A percentile compares a stretch with the other conserved stretches of the same genome.
Conservation (phyloP, 257 asterid species). For the Lantana camara region DNA sequence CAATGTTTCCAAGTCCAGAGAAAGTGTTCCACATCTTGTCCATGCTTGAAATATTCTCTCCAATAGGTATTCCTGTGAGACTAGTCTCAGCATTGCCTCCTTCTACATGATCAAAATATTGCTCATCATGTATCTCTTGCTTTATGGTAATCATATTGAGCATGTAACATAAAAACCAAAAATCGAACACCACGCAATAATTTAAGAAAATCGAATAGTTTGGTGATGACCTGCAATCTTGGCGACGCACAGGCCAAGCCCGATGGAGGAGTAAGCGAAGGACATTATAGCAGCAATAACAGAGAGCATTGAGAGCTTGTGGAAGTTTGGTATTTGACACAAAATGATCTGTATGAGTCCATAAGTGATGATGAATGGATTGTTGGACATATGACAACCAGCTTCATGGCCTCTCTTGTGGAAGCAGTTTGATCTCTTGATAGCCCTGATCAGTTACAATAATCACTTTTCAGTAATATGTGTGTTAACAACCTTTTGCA, state of each 20-base stretch:
- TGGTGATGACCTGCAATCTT: slow-evolving; percentile 55
- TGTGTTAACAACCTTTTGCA: too few species aligned
- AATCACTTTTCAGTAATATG: too few species aligned
- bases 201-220: background rate
- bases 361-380: slow-evolving; percentile 43
- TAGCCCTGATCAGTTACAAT: slow-evolving; percentile 57
- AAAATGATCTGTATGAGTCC: slow-evolving; percentile 54
- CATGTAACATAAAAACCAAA: too few species aligned
- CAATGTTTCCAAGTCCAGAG: slow-evolving; percentile 71
- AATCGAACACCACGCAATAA: too few species aligned
- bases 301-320: slow-evolving; percentile 60
- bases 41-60: slow-evolving; percentile 29
- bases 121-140: too few species aligned
- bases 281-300: slow-evolving; percentile 80
- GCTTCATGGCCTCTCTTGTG: slow-evolving; percentile 50
- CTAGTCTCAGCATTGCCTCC: slow-evolving; percentile 38
- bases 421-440: slow-evolving; percentile 61
- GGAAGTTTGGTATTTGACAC: slow-evolving; percentile 67
- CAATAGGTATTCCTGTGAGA: slow-evolving; percentile 54
- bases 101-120: background rate
- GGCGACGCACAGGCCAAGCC: slow-evolving; percentile 60
- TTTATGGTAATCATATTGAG: too few species aligned
- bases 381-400: slow-evolving; percentile 46
- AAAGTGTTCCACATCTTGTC: slow-evolving; percentile 70
- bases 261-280: slow-evolving; percentile 65